Conservation (phyloP, 257 asterid species). For the Nicotiana knightiana region DNA sequence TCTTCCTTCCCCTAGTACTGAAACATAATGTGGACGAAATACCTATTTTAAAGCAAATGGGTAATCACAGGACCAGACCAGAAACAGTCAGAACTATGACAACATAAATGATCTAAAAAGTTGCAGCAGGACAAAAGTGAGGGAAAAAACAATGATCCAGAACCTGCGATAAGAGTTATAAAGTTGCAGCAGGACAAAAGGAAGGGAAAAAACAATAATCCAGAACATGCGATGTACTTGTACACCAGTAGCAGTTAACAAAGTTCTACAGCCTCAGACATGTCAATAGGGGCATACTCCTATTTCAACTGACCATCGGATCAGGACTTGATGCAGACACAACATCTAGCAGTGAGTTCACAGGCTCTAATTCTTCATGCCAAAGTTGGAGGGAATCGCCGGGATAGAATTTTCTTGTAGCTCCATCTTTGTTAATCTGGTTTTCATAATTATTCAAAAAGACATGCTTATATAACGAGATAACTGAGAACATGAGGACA, state of each 20-base stretch:
- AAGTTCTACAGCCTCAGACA: neutral
- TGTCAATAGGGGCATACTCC: neutral
- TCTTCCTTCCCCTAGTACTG: neutral
- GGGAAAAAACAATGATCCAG: neutral
- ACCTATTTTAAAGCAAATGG: neutral
- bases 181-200: neutral
- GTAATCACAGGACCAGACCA: neutral
- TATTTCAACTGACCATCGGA: constrained; percentile 51
- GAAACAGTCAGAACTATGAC: neutral
- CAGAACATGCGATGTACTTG: neutral
- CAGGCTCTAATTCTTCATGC: constrained; percentile 75
- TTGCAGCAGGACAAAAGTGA: neutral
- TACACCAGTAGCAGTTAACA: neutral
- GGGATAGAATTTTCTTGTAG: constrained; percentile 47
- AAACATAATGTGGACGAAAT: neutral
- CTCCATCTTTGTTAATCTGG: constrained; percentile 66
- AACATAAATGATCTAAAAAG: neutral
- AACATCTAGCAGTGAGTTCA: constrained; percentile 53
- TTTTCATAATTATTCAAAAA: neutral
- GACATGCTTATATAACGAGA: neutral
- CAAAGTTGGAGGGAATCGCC: constrained; percentile 61
- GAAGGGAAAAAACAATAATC: neutral
- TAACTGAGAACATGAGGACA: neutral
- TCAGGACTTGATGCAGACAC: constrained; percentile 41
- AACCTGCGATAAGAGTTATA: neutral